Conservation (phyloP, 2,329 filamentous ascomycete genomes). For the Stachybotrys echinatus region DNA sequence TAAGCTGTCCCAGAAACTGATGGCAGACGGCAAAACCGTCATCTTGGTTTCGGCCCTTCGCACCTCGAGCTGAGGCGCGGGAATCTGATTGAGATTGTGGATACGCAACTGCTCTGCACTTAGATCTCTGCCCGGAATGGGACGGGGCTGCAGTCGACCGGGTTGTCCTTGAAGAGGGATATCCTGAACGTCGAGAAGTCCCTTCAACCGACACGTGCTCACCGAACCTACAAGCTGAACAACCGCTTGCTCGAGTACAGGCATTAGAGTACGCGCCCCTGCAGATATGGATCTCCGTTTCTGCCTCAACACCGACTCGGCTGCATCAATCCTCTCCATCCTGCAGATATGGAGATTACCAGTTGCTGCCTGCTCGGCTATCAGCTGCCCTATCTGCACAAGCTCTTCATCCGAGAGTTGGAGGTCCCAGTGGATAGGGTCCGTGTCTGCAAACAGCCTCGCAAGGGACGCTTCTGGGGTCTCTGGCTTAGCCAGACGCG, state of each 20-base stretch:
- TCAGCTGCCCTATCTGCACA: slow-evolving; percentile 62
- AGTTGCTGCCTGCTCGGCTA: slow-evolving; percentile 64
- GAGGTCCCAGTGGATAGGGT: slow-evolving; percentile 43
- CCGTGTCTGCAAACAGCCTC: slow-evolving; percentile 54
- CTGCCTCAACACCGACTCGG: slow-evolving; percentile 20
- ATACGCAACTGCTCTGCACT: slow-evolving; percentile 41
- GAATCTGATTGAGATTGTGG: slow-evolving; percentile 56
- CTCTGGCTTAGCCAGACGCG: slow-evolving; percentile 42
- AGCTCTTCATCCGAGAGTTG: slow-evolving; percentile 52
- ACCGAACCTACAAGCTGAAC: slow-evolving; percentile 36
- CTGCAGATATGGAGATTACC: slow-evolving; percentile 35
- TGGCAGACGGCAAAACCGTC: slow-evolving; percentile 68
- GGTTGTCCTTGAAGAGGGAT: slow-evolving; percentile 48
- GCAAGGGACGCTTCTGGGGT: slow-evolving; percentile 44
- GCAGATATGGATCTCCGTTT: slow-evolving; percentile 35
- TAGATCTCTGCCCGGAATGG: slow-evolving; percentile 33
- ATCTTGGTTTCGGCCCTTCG: slow-evolving; percentile 64
- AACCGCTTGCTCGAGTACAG: slow-evolving; percentile 38
- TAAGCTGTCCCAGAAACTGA: slow-evolving; percentile 77
- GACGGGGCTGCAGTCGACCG: slow-evolving; percentile 45
- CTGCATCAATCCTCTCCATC: slow-evolving; percentile 11
- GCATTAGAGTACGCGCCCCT: slow-evolving; percentile 42
- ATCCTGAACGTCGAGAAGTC: slow-evolving; percentile 53
- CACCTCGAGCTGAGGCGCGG: slow-evolving; percentile 66
- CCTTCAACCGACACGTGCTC: slow-evolving; percentile 34